Percentiles rank a stretch among this genome's conserved stretches.
These are phyloP conservation scores for Phyllachora maydis DNA, from an alignment of 2,329 filamentous ascomycete genomes.

Conservation along the genomic window DNA sequence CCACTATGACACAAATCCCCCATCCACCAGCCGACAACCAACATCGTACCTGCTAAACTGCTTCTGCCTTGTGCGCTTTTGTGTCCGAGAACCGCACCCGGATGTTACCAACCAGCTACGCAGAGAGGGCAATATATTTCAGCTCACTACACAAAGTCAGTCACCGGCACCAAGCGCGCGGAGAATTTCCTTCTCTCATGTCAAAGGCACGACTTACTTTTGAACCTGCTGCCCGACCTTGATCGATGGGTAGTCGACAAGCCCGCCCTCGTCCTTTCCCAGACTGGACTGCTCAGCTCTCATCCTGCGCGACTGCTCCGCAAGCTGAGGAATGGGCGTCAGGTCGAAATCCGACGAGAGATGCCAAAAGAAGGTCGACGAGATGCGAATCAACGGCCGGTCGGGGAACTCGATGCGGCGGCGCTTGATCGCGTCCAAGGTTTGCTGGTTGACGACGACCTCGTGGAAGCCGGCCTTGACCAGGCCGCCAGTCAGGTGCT, in stretches of 20 bases:
- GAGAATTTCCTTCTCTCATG: no score
- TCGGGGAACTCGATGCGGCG: constrained; percentile 20
- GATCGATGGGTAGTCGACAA: constrained; percentile 24
- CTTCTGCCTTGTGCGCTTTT: no score
- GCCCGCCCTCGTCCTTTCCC: constrained; percentile 31
- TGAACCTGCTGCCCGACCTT: constrained; percentile 40
- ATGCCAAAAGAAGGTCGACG: constrained; percentile 41
- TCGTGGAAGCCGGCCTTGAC: constrained; percentile 42
- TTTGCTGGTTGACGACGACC: constrained; percentile 34
- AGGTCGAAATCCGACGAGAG: constrained; percentile 34
- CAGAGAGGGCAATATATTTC: no score
- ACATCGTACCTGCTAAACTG: no score
- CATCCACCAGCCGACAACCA: no score
- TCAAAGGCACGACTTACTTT: constrained; percentile 17
- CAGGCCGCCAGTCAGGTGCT: constrained; percentile 38
- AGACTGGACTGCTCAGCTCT: constrained; percentile 23
- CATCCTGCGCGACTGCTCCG: constrained; percentile 19
- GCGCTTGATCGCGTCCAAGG: constrained; percentile 21
- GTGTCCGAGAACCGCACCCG: no score
- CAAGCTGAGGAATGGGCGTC: constrained; percentile 25
- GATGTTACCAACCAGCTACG: no score
- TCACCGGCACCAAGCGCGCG: constrained; percentile 4
- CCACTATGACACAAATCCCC: no score
- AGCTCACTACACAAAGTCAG: constrained; percentile 15
- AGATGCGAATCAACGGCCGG: constrained; percentile 32